Evolutionary conservation across 2,329 filamentous ascomycete species (phyloP).

Genomic region (Calonectria ilicicola): DNA sequence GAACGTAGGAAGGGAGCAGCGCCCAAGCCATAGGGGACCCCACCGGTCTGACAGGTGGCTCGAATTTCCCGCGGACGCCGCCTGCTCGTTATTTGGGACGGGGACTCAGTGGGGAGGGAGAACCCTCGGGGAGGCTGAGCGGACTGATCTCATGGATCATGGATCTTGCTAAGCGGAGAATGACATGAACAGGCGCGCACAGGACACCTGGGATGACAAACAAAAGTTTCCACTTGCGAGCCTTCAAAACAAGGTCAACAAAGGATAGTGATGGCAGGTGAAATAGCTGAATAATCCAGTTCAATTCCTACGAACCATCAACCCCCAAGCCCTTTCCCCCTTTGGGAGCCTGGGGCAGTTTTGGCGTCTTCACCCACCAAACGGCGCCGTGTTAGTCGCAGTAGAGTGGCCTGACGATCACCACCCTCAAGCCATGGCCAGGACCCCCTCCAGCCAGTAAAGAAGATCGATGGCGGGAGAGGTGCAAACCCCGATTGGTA

Average conservation of each 20-base stretch:
- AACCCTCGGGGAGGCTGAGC: not conserved
- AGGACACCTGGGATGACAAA: not conserved
- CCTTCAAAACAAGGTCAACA: not conserved
- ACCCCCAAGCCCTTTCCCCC: not conserved
- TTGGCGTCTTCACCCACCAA: not conserved
- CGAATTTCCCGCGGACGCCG: not conserved
- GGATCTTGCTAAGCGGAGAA: constrained; percentile 1
- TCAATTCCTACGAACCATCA: not conserved
- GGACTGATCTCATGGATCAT: constrained; percentile 18
- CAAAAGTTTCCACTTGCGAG: not conserved
- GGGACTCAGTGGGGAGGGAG: not conserved
- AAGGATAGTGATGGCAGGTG: not conserved
- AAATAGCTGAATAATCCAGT: not conserved
- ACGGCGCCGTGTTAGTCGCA: constrained; percentile 2
- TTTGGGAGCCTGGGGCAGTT: not conserved
- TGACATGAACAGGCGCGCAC: constrained; percentile 17
- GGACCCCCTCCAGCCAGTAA: not conserved
- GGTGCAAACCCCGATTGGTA: not conserved
- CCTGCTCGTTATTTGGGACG: constrained; percentile 1
- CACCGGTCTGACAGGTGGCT: constrained; percentile 17
- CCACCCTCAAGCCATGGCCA: not conserved
- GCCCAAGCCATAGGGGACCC: not conserved
- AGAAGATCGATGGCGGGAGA: not conserved
- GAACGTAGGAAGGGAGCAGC: not conserved
- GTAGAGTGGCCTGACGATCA: not conserved